A percentile compares a stretch with the other conserved stretches of the same genome.
Conservation (phyloP, 768 basidiomycete genomes). For the Tylopilus sp. region DNA sequence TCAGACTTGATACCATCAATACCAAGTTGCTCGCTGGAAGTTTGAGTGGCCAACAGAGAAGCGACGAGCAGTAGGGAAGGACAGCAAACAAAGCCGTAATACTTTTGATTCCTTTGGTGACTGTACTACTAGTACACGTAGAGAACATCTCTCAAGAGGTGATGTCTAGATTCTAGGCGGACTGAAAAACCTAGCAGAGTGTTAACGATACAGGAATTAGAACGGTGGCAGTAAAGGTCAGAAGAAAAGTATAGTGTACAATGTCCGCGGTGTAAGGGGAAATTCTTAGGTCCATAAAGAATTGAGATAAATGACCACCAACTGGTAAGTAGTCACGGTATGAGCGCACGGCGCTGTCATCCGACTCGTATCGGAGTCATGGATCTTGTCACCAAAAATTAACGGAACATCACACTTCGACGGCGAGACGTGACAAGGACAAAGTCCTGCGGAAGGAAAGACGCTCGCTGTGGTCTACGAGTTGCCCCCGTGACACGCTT, state of each 20-base stretch:
- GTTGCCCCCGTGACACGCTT: constrained; percentile 54
- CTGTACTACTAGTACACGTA: too few species aligned
- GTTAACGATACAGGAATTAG: constrained; percentile 13
- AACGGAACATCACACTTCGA: constrained; percentile 46
- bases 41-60: too few species aligned
- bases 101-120: too few species aligned
- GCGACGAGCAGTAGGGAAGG: too few species aligned
- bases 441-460: constrained; percentile 57
- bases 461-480: constrained; percentile 49
- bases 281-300: constrained; percentile 3
- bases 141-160: too few species aligned
- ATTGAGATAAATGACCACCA: not conserved
- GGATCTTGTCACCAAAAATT: constrained; percentile 9
- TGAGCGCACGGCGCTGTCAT: constrained; percentile 19
- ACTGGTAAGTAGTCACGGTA: not conserved
- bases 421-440: constrained; percentile 55
- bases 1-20: too few species aligned
- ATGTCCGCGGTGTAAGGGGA: not conserved
- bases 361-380: constrained; percentile 16
- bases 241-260: not conserved
- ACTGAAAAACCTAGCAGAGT: too few species aligned
- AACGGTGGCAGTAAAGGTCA: not conserved
- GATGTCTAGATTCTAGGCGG: too few species aligned
- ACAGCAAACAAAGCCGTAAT: too few species aligned
- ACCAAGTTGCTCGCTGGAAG: too few species aligned